phyloP scores from a whole-genome alignment of 331 rosid genomes.

The Cydonia oblonga region DNA sequence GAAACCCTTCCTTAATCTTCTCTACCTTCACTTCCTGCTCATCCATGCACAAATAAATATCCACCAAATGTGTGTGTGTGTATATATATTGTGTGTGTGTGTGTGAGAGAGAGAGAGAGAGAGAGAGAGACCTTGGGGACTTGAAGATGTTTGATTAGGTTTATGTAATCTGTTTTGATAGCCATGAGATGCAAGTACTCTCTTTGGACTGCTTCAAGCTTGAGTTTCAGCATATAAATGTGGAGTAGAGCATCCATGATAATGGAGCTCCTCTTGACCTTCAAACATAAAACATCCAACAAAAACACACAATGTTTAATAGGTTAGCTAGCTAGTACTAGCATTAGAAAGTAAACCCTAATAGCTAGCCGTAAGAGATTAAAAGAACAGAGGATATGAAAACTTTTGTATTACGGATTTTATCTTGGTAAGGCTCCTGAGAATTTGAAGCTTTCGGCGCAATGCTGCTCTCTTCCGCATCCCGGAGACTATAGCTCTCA shows the following conservation, averaged over 20 bases:
- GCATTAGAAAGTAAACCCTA: no score
- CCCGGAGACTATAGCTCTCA: slow-evolving; percentile 42
- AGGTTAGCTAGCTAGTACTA: not conserved
- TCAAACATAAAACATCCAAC: not conserved
- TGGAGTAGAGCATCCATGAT: slow-evolving; percentile 19
- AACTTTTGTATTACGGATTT: slow-evolving; percentile 27
- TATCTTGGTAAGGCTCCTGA: slow-evolving; percentile 28
- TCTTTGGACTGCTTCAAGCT: slow-evolving; percentile 42
- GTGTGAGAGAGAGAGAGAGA: no score
- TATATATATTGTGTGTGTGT: no score
- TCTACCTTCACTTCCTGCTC: slow-evolving; percentile 66
- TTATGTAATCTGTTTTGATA: slow-evolving; percentile 25
- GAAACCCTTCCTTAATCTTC: slow-evolving; percentile 37
- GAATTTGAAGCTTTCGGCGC: slow-evolving; percentile 54
- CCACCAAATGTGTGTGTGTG: not conserved
- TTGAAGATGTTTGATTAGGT: slow-evolving; percentile 19
- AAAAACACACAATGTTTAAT: not conserved
- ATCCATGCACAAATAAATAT: not conserved
- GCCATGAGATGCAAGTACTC: slow-evolving; percentile 40
- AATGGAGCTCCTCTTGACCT: slow-evolving; percentile 15
- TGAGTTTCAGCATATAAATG: slow-evolving; percentile 39
- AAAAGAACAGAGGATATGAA: no score
- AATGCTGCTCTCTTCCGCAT: slow-evolving; percentile 38
- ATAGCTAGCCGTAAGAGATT: not conserved
- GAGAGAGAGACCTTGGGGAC: slow-evolving; percentile 21